These are phyloP conservation scores for Arthrinium phaeospermum DNA, from an alignment of 2,329 filamentous ascomycete genomes.

Conservation along the genomic window DNA sequence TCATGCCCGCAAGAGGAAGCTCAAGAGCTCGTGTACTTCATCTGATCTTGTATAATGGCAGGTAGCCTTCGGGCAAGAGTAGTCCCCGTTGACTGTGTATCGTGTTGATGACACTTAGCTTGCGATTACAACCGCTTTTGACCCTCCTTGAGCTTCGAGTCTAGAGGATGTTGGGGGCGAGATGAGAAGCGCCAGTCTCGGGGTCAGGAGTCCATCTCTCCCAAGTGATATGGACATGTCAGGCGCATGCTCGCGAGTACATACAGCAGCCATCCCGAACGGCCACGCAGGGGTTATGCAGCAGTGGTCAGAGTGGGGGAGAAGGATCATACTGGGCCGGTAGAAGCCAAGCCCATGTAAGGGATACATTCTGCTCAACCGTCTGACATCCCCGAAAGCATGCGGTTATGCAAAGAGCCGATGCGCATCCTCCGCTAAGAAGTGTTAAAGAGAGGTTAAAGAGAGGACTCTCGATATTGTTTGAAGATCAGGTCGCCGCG, in stretches of 20 bases:
- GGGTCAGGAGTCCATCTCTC: not conserved
- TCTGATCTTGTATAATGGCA: not conserved
- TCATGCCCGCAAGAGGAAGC: conserved; percentile 3
- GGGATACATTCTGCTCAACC: not conserved
- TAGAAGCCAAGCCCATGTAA: not conserved
- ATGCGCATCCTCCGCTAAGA: not conserved
- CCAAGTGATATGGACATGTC: not conserved
- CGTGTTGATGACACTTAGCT: not conserved
- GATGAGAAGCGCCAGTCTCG: not conserved
- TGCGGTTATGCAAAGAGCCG: conserved; percentile 7
- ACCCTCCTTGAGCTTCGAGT: not conserved
- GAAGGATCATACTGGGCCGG: not conserved
- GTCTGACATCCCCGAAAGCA: not conserved
- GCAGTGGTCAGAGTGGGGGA: not conserved
- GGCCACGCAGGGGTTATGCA: not conserved
- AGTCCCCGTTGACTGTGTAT: not conserved
- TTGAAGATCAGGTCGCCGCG: not conserved
- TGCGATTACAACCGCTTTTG: not conserved
- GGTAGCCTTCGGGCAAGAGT: not conserved
- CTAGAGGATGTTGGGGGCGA: not conserved
- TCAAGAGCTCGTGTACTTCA: not conserved
- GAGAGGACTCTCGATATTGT: not conserved
- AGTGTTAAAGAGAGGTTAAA: not conserved
- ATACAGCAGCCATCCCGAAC: not conserved
- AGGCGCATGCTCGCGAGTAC: not conserved